Percentiles rank a stretch among this genome's conserved stretches.
These are phyloP conservation scores for Ophiocordyceps camponoti-saundersi DNA, from an alignment of 2,329 filamentous ascomycete species.

Conservation along the genomic window DNA sequence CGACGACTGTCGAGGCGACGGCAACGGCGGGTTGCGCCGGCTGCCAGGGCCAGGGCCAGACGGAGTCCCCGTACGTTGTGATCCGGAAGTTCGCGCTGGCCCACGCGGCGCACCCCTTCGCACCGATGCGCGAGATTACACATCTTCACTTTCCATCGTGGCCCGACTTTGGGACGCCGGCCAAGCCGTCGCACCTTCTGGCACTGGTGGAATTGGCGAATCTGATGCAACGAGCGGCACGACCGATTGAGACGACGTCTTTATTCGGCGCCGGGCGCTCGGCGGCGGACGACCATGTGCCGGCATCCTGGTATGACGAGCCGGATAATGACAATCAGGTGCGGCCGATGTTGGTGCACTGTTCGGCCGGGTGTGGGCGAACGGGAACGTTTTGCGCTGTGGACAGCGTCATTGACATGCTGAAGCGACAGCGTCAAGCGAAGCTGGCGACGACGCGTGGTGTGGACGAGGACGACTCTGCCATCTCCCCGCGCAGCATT, in stretches of 20 bases:
- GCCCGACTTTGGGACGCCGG: conserved; percentile 91
- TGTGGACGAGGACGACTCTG: conserved; percentile 5
- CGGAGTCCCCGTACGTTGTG: conserved; percentile 58
- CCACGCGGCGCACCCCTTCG: conserved; percentile 62
- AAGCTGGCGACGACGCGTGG: conserved; percentile 8
- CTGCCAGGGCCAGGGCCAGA: conserved; percentile 8
- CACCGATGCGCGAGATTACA: conserved; percentile 78
- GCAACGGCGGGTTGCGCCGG: conserved; percentile 11
- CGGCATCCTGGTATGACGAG: conserved; percentile 35
- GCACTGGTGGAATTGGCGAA: conserved; percentile 81
- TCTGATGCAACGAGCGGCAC: conserved; percentile 45
- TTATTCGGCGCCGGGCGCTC: conserved; percentile 15
- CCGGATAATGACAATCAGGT: conserved; percentile 34
- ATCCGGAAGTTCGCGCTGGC: conserved; percentile 77
- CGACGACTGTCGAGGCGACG: conserved; percentile 22
- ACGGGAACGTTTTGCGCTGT: conserved; percentile 96
- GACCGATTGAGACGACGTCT: conserved; percentile 28
- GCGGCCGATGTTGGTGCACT: conserved; percentile 79
- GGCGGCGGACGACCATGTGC: conserved; percentile 10
- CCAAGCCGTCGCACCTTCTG: conserved; percentile 72
- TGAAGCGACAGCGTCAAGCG: conserved; percentile 60
- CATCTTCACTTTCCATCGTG: conserved; percentile 92
- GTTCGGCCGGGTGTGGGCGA: conserved; percentile 86
- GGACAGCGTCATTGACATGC: conserved; percentile 88
- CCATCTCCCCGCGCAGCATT: conserved; percentile 10